Evolutionary conservation across 2,329 filamentous ascomycete genomes (phyloP), one percentile per base, ranked within the genome.

Genomic region (Plenodomus biglobosus): DNA sequence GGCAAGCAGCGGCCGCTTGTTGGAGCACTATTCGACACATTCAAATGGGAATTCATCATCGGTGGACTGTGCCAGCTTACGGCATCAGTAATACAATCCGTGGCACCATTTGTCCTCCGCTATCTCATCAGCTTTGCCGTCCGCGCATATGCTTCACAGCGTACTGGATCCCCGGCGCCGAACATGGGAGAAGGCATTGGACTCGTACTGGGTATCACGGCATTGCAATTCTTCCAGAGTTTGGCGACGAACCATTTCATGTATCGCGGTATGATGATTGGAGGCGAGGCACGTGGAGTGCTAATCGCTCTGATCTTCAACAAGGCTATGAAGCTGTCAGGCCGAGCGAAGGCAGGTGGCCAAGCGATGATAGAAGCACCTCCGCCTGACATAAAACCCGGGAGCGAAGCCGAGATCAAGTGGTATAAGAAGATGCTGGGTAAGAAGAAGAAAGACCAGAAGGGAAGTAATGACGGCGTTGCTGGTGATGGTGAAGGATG

Each of bases 231-330:
- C 17, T 66, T 86, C 10, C 90, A 95, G 72, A 92, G 87, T 68
- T 65, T 95, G 55, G 84, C 84, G 20, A 90, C 85, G 2, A 95
- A 92, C 64, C 92, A 97, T 65, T 96, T 95, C 74, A 86, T 97
- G 65, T 97, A 92, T 65, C 84, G 86, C 18, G 91, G 92, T 18
- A 95, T 96, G 87, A 85, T 95, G 75, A 84, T 95, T 34, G 94
- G 92, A 54, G 94, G 90, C 0, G 86, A 96, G 74, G 76, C 83
- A 7, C 82, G 92, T 67, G 90, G 86, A 1, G 87, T 90, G 0
- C 76, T 97, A 37, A 95, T 96, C 58, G 84, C 88, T 18, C 75
- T 91, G 49, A 90, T 97, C 48, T 97, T 95, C 64, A 89, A 94
- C 68, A 97, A 97, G 72, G 85, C 90, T 2, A 90, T 96, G 86